phyloP scores from a whole-genome alignment of 768 basidiomycete genomes.

The Rhodotorula babjevae region DNA sequence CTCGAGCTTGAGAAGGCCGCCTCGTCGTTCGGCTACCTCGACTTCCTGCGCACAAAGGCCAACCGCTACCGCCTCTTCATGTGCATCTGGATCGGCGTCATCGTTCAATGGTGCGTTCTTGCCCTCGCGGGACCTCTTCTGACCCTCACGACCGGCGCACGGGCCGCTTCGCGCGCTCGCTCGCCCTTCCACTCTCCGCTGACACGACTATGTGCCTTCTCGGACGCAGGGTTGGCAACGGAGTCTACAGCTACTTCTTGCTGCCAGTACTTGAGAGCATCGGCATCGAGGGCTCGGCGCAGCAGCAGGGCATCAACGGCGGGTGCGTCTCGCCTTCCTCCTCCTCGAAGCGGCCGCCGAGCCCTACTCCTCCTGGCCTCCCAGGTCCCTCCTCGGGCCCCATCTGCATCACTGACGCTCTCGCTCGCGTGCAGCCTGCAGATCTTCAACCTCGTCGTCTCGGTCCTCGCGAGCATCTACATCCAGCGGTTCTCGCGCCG shows the following conservation, averaged over 20 bases:
- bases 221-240: conserved; percentile 12
- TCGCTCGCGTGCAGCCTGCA: conserved; percentile 18
- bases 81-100: conserved; percentile 17
- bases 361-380: background rate
- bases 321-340: background rate
- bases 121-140: too few relatives aligned
- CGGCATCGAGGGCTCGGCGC: conserved; percentile 25
- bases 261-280: conserved; percentile 27
- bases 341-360: background rate
- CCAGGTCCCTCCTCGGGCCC: too few relatives aligned
- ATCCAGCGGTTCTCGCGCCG: conserved; percentile 42
- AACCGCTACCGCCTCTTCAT: conserved; percentile 29
- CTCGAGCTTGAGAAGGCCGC: conserved; percentile 7
- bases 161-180: too few relatives aligned
- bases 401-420: too few relatives aligned
- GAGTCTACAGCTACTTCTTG: conserved; percentile 22
- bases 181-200: too few relatives aligned
- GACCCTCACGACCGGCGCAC: too few relatives aligned
- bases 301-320: conserved; percentile 34
- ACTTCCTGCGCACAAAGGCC: conserved; percentile 20
- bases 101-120: background rate
- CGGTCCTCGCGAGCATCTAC: conserved; percentile 31
- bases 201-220: too few relatives aligned
- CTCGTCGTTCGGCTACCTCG: background rate
- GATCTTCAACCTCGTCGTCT: conserved; percentile 28